Base-by-base conservation (phyloP, 169 alveolate species). In the Plasmodium chabaudi region DNA sequence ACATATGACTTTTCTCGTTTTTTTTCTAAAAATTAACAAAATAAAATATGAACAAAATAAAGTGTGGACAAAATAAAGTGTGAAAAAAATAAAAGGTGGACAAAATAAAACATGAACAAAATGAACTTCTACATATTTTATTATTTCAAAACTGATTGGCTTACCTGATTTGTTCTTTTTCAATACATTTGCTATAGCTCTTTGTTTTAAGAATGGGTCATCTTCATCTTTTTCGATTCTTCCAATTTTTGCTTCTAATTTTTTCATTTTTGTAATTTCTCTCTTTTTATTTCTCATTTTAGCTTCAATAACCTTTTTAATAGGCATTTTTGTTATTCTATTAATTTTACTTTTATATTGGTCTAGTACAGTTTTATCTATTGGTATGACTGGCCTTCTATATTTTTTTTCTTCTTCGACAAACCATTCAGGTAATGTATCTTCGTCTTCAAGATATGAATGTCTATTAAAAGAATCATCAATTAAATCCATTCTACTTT, bases 401-500 rank as follows among this genome's bases (percentile, higher is more conserved):
- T 96, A 98, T 84, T 90, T 94, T 87, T 96, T 93, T 94, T 99
- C 99, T 67, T 99, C 99, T 61, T 98, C 99, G 13, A 88, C 88
- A 90, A 99, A 99, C 99, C 99, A 98, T 19, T 94, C 88, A 51
- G 99, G 99, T 12, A 98, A 93, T 27, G 88, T 95, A 95, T 95
- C 92, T 91, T 86, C 92, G 82, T 92, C 96, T 87, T 95, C 97
- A 59, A 94, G 88, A 90, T 94, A 97, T n/a, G 99, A 97, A 68
- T 97, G 94, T 77, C 99, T 93, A 90, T 98, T 98, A 94, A 96
- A 98, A 19, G 99, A 96, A 9, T 98, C 96, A 89, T 98, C 99
- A 60, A 98, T 93, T 53, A 98, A 92, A 51, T 97, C 98, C 96
- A 96, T 92, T 51, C 99, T 88, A 17, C 97, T 94, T 73, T 96